Evolutionary conservation across 78 protist genomes (phyloP).

Genomic region (Cyanophora paradoxa): DNA sequence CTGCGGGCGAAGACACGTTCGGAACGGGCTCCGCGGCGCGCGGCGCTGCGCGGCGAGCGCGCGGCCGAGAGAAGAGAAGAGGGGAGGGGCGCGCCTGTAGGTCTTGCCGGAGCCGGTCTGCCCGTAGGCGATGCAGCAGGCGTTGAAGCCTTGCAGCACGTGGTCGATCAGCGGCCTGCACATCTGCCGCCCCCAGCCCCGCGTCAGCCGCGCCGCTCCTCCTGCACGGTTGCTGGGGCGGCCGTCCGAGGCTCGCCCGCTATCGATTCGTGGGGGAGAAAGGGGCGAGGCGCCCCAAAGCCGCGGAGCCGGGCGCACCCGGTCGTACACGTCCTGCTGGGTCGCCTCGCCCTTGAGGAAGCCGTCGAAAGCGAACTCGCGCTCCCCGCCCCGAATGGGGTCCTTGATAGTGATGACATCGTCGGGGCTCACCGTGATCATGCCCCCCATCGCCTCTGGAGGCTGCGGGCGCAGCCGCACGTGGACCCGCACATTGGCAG

Average conservation of each 20-base stretch:
- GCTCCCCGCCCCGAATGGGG: too few species aligned
- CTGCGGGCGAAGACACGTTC: too few species aligned
- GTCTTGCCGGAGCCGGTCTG: slow-evolving; percentile 1
- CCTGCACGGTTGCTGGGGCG: not conserved
- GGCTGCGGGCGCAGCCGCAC: not conserved
- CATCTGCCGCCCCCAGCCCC: too few species aligned
- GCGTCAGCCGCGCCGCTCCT: not conserved
- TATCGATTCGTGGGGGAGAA: too few species aligned
- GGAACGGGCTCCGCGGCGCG: too few species aligned
- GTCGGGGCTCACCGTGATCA: too few species aligned
- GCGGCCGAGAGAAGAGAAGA: too few species aligned
- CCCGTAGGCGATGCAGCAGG: slow-evolving; percentile 1
- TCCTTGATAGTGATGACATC: too few species aligned
- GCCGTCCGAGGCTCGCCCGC: too few species aligned
- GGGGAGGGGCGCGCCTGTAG: too few species aligned
- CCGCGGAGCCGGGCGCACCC: not conserved
- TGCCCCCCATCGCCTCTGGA: too few species aligned
- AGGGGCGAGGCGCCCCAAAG: not conserved
- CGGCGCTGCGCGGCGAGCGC: too few species aligned
- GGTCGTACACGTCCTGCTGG: not conserved
- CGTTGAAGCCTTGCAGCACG: not conserved
- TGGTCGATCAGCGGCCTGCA: not conserved
- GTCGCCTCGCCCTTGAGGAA: not conserved
- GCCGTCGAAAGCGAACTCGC: not conserved
- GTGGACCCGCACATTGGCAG: not conserved